Conservation (phyloP, 2,329 filamentous ascomycete genomes). For the Neonectria hederae region DNA sequence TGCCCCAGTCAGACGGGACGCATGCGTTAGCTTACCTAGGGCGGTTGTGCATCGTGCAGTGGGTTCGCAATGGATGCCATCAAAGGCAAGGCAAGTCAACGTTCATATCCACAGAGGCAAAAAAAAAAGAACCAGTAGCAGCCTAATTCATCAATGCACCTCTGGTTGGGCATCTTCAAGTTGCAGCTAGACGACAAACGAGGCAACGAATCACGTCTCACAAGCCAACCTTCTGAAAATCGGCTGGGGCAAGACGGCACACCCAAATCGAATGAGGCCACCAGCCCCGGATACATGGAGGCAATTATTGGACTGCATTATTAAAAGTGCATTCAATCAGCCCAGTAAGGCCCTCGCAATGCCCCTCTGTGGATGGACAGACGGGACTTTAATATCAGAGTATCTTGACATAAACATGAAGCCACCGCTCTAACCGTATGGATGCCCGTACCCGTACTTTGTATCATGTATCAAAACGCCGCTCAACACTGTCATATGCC, state of each 20-base stretch:
- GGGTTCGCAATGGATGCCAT: not conserved
- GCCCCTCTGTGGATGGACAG: too few species aligned
- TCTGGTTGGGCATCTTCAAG: not conserved
- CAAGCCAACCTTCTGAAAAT: not conserved
- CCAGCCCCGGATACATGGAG: not conserved
- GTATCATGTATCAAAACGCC: conserved; percentile 15
- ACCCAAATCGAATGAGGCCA: not conserved
- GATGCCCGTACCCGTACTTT: not conserved
- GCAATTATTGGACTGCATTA: conserved; percentile 1
- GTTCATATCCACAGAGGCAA: not conserved
- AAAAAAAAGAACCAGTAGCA: not conserved
- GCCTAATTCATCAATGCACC: not conserved
- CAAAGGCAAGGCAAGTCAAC: not conserved
- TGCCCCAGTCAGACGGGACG: not conserved
- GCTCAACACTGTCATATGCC: conserved; percentile 9
- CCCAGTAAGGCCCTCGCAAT: not conserved
- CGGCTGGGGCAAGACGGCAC: not conserved
- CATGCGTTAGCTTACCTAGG: not conserved
- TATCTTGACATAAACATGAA: conserved; percentile 1
- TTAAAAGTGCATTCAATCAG: conserved; percentile 4
- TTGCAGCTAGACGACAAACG: not conserved
- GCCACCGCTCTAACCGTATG: not conserved
- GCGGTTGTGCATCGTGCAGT: not conserved
- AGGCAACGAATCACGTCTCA: conserved; percentile 19
- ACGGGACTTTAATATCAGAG: conserved; percentile 1